Evolutionary conservation across 805 yeast genomes (phyloP), one percentile per base, ranked within the genome.

Genomic region (Cyberlindnera mycetangii): DNA sequence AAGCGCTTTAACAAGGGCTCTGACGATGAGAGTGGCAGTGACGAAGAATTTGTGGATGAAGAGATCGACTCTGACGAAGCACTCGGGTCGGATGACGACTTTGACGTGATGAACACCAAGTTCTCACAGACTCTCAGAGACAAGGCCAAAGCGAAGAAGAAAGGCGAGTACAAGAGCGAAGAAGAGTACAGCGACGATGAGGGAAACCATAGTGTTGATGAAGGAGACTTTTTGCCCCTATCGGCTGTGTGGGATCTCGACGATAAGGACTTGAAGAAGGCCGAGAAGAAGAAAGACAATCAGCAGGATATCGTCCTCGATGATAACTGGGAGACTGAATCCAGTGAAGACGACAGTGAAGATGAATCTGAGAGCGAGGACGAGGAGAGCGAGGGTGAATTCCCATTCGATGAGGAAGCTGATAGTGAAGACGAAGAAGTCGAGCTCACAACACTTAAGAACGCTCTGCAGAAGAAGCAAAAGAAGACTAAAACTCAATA

Each of bases 161-260:
- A 56, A 25, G 46, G 47, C 25, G 48, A 48, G 21, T 27, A 32
- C 25, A 21, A 28, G 14, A 22, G 32, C 22, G 44, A 39, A 17
- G 44, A 48, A 16, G 64, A 57, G 21, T 63, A 60, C 25, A 59
- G 62, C 22, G 59, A 56, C 10, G 76, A 72, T 9, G 75, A 69
- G 5, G 92, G 78, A 11, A 85, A 86, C 58, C 76, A 76, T 20
- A 82, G 90, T 58, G 72, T 85, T 34, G 96, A 88, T 55, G 96
- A 88, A 59, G 70, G 65, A 24, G 85, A 88, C 52, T 71, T 89
- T 42, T 74, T 85, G 47, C 78, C 95, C 0, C 69, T 89, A 32
- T 84, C 95, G n/a, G 89, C 83, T 53, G 89, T 87, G 3, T 89
- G 96, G 96, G 97, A 85, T 58, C 64, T 79, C 65, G 93, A 87